Percentiles rank a stretch among this genome's conserved stretches.
Conservation (phyloP, 371 early-diverging fungal genomes). For the Batkoa obscura region DNA sequence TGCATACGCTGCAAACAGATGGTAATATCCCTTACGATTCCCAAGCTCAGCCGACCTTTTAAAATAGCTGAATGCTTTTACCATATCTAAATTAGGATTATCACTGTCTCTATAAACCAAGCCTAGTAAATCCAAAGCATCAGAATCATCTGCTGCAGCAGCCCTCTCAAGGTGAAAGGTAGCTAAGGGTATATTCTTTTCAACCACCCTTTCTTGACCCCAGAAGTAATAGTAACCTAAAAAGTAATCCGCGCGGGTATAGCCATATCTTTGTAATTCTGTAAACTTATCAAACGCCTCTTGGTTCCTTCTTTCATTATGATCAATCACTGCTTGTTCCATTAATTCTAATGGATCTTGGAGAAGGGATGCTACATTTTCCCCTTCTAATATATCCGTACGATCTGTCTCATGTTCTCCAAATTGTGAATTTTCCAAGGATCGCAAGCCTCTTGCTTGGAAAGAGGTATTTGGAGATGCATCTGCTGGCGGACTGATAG, state of each 20-base stretch:
- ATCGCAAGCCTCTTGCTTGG: neutral
- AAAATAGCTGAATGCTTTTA: neutral
- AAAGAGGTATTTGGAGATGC: neutral
- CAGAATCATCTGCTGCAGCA: neutral
- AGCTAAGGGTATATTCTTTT: neutral
- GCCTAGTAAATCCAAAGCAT: constrained; percentile 3
- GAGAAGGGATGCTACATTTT: neutral
- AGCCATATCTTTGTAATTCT: neutral
- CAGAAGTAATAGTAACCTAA: constrained; percentile 5
- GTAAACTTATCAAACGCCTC: neutral
- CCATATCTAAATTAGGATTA: neutral
- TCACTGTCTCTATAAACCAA: neutral
- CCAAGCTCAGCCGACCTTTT: neutral
- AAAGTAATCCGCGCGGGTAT: neutral
- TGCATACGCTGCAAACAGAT: neutral
- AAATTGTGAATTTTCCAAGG: neutral
- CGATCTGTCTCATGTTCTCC: neutral
- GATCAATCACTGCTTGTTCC: neutral
- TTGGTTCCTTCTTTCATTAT: neutral
- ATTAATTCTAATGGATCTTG: neutral
- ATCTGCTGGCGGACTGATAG: neutral
- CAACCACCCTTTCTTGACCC: neutral
- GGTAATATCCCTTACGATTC: constrained; percentile 2
- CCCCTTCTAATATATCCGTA: neutral
- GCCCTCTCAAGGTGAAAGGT: neutral